Base-by-base conservation (phyloP, 2,329 filamentous ascomycete species). In the Alternaria sp. region DNA sequence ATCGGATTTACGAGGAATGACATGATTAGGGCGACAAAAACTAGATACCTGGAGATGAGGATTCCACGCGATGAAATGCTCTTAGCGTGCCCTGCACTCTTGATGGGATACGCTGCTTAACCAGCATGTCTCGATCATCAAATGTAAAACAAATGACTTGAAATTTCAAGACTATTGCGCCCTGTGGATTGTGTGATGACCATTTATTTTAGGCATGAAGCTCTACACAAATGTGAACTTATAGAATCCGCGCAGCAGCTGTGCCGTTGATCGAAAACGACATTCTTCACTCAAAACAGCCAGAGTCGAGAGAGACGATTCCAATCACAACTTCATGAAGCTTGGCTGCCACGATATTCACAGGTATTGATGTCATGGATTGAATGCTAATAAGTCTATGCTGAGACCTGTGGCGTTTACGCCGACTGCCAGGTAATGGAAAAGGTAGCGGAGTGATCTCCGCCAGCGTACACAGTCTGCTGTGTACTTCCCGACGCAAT, bases 401-500 rank as follows among this genome's bases (percentile, higher is more conserved):
- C 49, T n/a, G 19, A 52, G 9, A 2, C 30, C 49, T 4, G 28
- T 21, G 1, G 30, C 25, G 4, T 21, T 49, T 59, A 67, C 19
- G 30, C 57, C 12, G 53, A 66, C 68, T 81, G 77, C 81, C 81
- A 83, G 17, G 76, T 68, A 59, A 83, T 76, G 47, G 67, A 74
- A 57, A 83, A 61, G 19, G 63, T 70, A 23, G 73, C 68, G 8
- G 69, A 65, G 62, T 81, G 79, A 46, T 75, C 71, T 2, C 64
- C 67, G 4, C 76, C 75, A 17, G 78, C 76, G 69, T 82, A 84
- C 2, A 86, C 80, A n/a, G 71, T 78, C 45, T 78, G 79, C 72
- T 85, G 82, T 50, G 76, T 81, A 46, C 72, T 81, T 2, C 83
- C 83, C 30, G 72, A 75, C 7, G 84, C 80, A 15, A 78, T 77